phyloP scores from a whole-genome alignment of 305 asterid genomes.

The Fraxinus greggii region DNA sequence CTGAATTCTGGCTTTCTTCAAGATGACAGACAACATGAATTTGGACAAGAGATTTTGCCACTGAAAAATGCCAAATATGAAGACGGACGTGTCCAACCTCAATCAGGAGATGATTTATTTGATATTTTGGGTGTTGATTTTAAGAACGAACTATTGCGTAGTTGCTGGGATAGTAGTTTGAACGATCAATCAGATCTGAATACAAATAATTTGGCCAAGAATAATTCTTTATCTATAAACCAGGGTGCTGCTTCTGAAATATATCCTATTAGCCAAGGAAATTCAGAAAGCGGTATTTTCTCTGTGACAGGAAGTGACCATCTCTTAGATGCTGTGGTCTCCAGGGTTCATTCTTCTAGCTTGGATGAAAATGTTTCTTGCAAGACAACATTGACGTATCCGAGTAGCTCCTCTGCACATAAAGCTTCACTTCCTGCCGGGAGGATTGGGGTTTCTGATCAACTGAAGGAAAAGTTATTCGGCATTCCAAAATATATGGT shows the following conservation, averaged over 20 bases:
- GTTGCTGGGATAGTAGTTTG: constrained; percentile 35
- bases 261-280: constrained; percentile 36
- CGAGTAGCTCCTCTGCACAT: constrained; percentile 43
- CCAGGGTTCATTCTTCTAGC: constrained; percentile 36
- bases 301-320: constrained; percentile 36
- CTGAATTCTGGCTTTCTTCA: constrained; percentile 23
- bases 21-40: constrained; percentile 25
- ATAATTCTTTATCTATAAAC: constrained; percentile 24
- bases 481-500: constrained; percentile 45
- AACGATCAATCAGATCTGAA: constrained; percentile 25
- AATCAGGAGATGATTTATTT: constrained; percentile 57
- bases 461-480: constrained; percentile 42
- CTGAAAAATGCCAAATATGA: constrained; percentile 16
- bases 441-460: constrained; percentile 34
- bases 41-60: constrained; percentile 17
- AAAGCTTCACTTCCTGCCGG: constrained; percentile 36
- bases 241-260: constrained; percentile 35
- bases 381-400: constrained; percentile 43
- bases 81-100: constrained; percentile 31
- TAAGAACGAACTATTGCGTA: constrained; percentile 35
- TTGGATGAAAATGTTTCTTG: constrained; percentile 53
- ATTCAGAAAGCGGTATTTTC: constrained; percentile 35
- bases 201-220: constrained; percentile 26
- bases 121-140: constrained; percentile 63
- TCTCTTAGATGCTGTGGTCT: constrained; percentile 65